Evolutionary conservation across 441 rosid genomes (phyloP), one percentile per base, ranked within the genome.

Genomic region (Aleurites moluccanus): DNA sequence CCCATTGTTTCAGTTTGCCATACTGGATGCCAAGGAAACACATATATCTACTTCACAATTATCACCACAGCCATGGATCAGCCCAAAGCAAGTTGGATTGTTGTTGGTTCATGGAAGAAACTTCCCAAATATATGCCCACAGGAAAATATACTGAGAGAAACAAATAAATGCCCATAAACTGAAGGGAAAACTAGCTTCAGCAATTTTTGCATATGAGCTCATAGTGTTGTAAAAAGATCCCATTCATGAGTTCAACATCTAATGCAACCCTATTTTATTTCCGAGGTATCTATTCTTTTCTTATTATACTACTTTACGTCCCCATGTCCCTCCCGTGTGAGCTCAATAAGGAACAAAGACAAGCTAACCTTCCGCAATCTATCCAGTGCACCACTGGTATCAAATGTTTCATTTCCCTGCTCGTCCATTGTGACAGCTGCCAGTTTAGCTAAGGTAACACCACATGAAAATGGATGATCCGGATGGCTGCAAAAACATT

Each of bases 361-460:
- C 38, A 75, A 70, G 63, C 88, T 85, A 64, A 96, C 99, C 96
- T 96, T 96, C 78, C 93, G 92, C 81, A 96, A 77, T 83, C 81
- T 91, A 85, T 96, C 98, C 85, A 92, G 80, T 78, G 99, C 99
- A 74, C 99, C 98, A 86, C 99, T 93, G 38, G 96, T 80, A 86
- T 96, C 99, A 80, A 96, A 96, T 61, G 97, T 96, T 88, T 96
- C 99, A 75, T 92, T 93, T 75, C 92, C 99, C 75, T 90, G 92
- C 78, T 93, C 98, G 80, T 96, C 99, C 91, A 85, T 90, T 66
- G 99, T 96, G 72, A 96, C 98, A 80, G 99, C 99, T 69, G 99
- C 99, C 70, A 96, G 93, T 85, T 91, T 96, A 61, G 98, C 99
- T 79, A 96, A 83, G 72, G 99, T 91, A 85, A 92, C 84, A 59